Conservation (phyloP, 225 moss, liverwort and hornwort genomes). For the Marchantia polymorpha region DNA sequence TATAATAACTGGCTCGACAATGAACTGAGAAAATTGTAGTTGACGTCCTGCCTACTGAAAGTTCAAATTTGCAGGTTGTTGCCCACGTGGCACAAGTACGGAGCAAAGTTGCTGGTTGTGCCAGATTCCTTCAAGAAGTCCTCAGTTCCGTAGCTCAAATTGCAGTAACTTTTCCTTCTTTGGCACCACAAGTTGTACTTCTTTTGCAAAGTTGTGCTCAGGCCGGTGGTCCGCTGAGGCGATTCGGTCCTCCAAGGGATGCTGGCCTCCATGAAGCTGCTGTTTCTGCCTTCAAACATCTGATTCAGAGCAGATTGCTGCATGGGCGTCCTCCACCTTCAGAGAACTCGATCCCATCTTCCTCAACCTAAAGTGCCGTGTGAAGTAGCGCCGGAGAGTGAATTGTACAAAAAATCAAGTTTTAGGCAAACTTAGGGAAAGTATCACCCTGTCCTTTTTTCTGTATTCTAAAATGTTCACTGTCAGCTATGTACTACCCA, state of each 20-base stretch:
- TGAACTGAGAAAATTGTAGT: neutral
- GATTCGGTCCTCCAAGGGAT: conserved; percentile 72
- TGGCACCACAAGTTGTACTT: conserved; percentile 80
- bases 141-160: conserved; percentile 69
- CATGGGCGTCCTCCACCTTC: conserved; percentile 68
- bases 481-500: no score
- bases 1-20: no score
- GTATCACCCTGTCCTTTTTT: conserved; percentile 7
- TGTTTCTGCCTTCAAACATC: conserved; percentile 77
- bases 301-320: conserved; percentile 75
- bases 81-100: conserved; percentile 76
- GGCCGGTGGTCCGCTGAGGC: conserved; percentile 81
- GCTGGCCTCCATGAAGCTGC: conserved; percentile 75
- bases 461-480: neutral
- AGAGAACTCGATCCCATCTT: neutral
- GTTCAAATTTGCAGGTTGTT: conserved; percentile 58
- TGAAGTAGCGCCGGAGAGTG: neutral
- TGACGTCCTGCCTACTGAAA: neutral
- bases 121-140: conserved; percentile 73
- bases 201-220: conserved; percentile 88
- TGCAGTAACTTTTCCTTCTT: conserved; percentile 75
- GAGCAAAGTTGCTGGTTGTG: conserved; percentile 85
- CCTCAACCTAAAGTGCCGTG: neutral
- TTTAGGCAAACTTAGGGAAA: neutral
- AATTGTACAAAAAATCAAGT: neutral